Conservation (phyloP, 169 alveolate genomes). For the Perkinsus olseni region DNA sequence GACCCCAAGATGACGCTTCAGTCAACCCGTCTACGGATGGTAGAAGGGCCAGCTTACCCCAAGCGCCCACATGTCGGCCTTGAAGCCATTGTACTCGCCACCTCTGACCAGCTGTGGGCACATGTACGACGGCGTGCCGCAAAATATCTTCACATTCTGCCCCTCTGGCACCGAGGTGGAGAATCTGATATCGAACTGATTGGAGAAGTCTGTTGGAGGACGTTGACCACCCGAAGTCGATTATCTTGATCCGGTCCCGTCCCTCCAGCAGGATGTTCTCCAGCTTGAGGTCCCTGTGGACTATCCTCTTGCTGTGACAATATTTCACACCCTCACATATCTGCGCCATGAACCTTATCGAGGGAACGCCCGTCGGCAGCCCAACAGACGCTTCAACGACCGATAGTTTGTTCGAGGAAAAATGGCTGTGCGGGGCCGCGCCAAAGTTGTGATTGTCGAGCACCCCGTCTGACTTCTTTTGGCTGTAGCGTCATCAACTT, state of each 20-base stretch:
- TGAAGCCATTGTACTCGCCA: slow-evolving; percentile 51
- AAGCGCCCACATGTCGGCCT: slow-evolving; percentile 65
- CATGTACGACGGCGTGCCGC: slow-evolving; percentile 79
- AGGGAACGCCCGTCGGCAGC: not conserved
- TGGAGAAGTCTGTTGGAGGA: slow-evolving; percentile 35
- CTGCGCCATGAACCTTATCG: not conserved
- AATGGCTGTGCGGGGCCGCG: no score
- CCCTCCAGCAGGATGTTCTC: slow-evolving; percentile 57
- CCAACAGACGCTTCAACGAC: no score
- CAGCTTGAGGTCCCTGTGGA: slow-evolving; percentile 50
- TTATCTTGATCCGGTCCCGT: slow-evolving; percentile 46
- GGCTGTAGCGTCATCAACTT: not conserved
- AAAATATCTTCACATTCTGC: slow-evolving; percentile 52
- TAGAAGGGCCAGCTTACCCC: slow-evolving; percentile 37
- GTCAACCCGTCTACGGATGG: no score
- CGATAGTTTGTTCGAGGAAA: no score
- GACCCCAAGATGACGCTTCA: no score
- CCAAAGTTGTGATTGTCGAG: no score
- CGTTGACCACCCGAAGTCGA: slow-evolving; percentile 74
- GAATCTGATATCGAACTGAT: not conserved
- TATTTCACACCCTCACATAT: not conserved
- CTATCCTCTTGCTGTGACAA: slow-evolving; percentile 5
- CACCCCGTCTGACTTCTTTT: not conserved
- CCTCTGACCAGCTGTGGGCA: slow-evolving; percentile 68
- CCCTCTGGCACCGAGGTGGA: slow-evolving; percentile 12